Base-by-base conservation (phyloP, 208 protist genomes). In the Vickermania spadyakhi region DNA sequence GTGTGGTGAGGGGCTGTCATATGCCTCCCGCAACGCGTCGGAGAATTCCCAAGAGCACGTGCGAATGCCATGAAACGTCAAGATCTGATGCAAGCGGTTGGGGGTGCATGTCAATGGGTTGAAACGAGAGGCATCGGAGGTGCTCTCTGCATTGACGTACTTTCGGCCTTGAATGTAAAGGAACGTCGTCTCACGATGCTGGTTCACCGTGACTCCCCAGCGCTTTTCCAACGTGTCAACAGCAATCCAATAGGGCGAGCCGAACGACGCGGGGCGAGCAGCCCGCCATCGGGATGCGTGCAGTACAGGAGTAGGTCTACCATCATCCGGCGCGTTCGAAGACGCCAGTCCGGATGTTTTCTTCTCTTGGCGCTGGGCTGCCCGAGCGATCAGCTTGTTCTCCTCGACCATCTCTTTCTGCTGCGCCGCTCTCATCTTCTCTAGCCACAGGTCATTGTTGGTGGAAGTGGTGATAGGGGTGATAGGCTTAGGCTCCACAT, bases 111-210 rank as follows among this genome's bases (percentile, higher is more conserved):
- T 69, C 18, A 63, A 31, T 4, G 60, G 49, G 66, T 66, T 64
- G 60, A 79, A 79, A 1, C 58, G 53, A n/a, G 73, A 74, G 21
- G 73, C 63, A 61, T 79, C 68, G 3, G 36, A 58, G 13, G 73
- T 79, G 31, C 74, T 58, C 28, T 79, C 68, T 14, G 73, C 73
- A 57, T 79, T 79, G 22, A 79, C 53, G 66, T 69, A 71, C 18
- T 2, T 50, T 18, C 28, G 5, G 2, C 29, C 27, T 7, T 45
- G 7, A 18, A 45, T 45, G n/a, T 55, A 28, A n/a, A 70, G 0
- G 61, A 53, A 68, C 5, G 69, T 28, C 1, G 68, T 45, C 0
- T 28, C 22, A 14, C 52, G 55, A 25, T 64, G 54, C 25, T 52
- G 30, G 0, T 42, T 5, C 30, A 66, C 31, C 3, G 26, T 22